These are phyloP conservation scores for Penicillium silybi DNA, from an alignment of 495 filamentous ascomycete species.

Conservation along the genomic window DNA sequence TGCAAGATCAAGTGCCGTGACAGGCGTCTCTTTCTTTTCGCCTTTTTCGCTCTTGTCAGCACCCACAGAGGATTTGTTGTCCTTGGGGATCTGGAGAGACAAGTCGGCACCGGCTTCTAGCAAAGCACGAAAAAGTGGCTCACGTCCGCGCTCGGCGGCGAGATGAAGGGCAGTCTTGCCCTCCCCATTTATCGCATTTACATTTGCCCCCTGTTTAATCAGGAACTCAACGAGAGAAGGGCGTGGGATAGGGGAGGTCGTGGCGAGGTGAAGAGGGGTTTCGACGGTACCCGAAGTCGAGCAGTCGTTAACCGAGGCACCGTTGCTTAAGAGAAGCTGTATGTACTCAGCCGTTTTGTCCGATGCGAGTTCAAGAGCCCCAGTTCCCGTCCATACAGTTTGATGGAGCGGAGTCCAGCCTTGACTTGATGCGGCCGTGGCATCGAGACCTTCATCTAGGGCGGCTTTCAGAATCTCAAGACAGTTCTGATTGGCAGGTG, in stretches of 20 bases:
- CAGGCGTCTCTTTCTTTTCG: background rate
- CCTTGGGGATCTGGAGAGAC: constrained; percentile 14
- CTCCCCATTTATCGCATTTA: constrained; percentile 25
- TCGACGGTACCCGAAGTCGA: constrained; percentile 9
- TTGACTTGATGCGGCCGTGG: constrained; percentile 14
- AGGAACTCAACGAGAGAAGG: constrained; percentile 23
- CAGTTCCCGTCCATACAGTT: constrained; percentile 17
- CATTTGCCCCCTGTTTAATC: constrained; percentile 26
- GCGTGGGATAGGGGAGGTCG: constrained; percentile 11
- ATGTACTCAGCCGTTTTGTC: constrained; percentile 25
- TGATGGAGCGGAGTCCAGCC: constrained; percentile 32
- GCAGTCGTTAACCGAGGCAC: constrained; percentile 24
- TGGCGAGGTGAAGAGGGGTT: constrained; percentile 31
- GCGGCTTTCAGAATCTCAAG: constrained; percentile 27
- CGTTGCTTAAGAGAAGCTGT: constrained; percentile 18
- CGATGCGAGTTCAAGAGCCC: constrained; percentile 9
- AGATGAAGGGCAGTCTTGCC: constrained; percentile 39
- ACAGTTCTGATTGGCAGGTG: constrained; percentile 19
- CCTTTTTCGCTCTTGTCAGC: background rate
- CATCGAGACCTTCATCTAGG: constrained; percentile 11
- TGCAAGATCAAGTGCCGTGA: constrained; percentile 25
- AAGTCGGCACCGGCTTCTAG: constrained; percentile 28
- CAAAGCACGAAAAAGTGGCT: constrained; percentile 23
- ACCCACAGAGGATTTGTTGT: background rate
- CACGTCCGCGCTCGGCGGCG: constrained; percentile 30